Base-by-base conservation (phyloP, 2,329 filamentous ascomycete species). In the Nigrospora sphaerica region DNA sequence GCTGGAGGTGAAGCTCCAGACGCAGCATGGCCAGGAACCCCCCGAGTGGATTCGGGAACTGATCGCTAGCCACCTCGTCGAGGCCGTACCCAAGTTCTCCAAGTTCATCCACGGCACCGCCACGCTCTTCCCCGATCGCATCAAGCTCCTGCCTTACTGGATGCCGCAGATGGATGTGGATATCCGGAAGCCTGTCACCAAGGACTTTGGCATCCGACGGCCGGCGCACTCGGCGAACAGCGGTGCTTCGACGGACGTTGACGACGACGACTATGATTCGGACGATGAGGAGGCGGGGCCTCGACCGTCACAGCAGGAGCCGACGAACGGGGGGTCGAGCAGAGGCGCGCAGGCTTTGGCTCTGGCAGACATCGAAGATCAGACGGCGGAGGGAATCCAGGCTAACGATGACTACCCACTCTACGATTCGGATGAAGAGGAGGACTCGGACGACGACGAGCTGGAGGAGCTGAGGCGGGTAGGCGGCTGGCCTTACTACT, bases 31-130 rank as follows among this genome's bases (percentile, higher is more conserved):
- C 35, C 91, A 96, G 65, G 90, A 96, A 61, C 89, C 93, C 13
- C 93, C 93, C 0, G 87, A 95, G 61, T 98, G 93, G 93, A 92
- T 98, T 57, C 85, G 90, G 18, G 89, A 97, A 62, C 77, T 98
- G 44, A 95, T 90, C 39, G 79, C 88, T 12, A 95, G 90, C 52
- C 93, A 98, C 69, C 77, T 98, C 14, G 93, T 98, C 2, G 93
- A 98, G 69, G 91, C 93, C n/a, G 91, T 98, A 3, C 93, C 93
- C 51, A 98, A 98, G 63, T 98, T 97, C 68, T 96, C 90, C 61
- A 98, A 98, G 70, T 98, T 97, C 65, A 97, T 98, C 48, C 93
- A 98, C 65, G 93, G 93, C 49, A 90, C 85, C 2, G 92, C 92
- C 11, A 87, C 81, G 12, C 70, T 98, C 39, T 95, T 96, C 65